Base-by-base conservation (phyloP, 2,329 filamentous ascomycete genomes). In the Microsporum canis region DNA sequence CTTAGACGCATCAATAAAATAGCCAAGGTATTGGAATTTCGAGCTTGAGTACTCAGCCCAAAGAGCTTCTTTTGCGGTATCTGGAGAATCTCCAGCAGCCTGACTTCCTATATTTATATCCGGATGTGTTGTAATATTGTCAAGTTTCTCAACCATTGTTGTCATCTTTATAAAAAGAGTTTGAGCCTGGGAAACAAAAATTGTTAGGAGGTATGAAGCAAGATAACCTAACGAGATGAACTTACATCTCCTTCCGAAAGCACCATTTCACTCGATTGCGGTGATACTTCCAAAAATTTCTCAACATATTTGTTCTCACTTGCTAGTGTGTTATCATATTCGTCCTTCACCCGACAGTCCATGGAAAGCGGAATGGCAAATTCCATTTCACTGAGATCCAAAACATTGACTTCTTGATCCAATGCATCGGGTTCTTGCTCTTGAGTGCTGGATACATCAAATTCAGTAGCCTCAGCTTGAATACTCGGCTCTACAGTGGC, bases 31-130 rank as follows among this genome's bases (percentile, higher is more conserved):
- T 23, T 73, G 66, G 49, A 78, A 79, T 63, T 79, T 79, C 7
- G 76, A 71, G 57, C 77, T 77, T 5, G 74, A 76, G 63, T 78
- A 78, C 60, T 78, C 76, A 3, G 75, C 76, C 73, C 76, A 78
- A 3, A 72, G 68, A 4, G 76, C 73, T 62, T 77, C 71, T 60
- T 73, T 71, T 51, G 68, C 64, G 5, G 73, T 66, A 39, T 75
- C 70, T 1, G 70, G 65, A 10, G 71, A 67, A 7, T 69, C 65
- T 14, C 68, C 69, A 56, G 69, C 71, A n/a, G 75, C 66, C 59
- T 75, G 72, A 7, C 72, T 70, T 1, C 69, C 66, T 5, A 77
- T 70, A 60, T 77, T 77, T 39, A 78, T 65, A 64, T 79, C 77
- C 23, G 76, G 73, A 61, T 78, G 77, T 2, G 73, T 75, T 2